A percentile compares a stretch with the other conserved stretches of the same genome.
These are phyloP conservation scores for Nicotiana attenuata DNA, from an alignment of 257 asterid genomes.

Conservation along the genomic window DNA sequence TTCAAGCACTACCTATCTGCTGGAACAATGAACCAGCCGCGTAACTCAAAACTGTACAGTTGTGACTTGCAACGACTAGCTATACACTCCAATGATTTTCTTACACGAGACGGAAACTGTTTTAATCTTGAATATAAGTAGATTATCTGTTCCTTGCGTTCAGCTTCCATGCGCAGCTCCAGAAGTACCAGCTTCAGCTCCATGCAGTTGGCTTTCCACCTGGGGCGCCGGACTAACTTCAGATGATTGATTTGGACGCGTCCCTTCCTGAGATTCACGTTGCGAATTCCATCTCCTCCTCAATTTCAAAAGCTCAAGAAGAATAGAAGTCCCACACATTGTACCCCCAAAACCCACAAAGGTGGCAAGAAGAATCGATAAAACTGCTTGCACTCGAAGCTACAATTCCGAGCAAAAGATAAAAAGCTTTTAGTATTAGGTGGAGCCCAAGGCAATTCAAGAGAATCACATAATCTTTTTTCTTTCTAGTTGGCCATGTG, in stretches of 20 bases:
- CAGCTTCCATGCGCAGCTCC: slow-evolving; percentile 24
- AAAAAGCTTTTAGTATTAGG: slow-evolving; percentile 9
- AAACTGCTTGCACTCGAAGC: slow-evolving; percentile 75
- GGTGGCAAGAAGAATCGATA: slow-evolving; percentile 69
- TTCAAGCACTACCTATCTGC: not conserved
- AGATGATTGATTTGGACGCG: slow-evolving; percentile 30
- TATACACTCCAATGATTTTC: not conserved
- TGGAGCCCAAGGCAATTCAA: not conserved
- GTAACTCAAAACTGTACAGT: not conserved
- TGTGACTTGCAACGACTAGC: not conserved
- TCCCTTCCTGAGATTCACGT: slow-evolving; percentile 22
- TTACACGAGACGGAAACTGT: not conserved
- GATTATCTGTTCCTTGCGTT: not conserved
- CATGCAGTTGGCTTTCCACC: slow-evolving; percentile 25
- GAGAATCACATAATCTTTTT: not conserved
- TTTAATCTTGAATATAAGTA: not conserved
- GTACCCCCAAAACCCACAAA: slow-evolving; percentile 88
- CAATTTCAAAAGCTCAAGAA: slow-evolving; percentile 58
- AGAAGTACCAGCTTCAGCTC: slow-evolving; percentile 22
- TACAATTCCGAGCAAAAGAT: slow-evolving; percentile 17
- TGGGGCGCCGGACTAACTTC: slow-evolving; percentile 27
- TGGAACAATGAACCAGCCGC: not conserved
- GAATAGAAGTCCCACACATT: slow-evolving; percentile 71
- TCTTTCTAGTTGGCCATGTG: not conserved
- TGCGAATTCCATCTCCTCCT: slow-evolving; percentile 34